A percentile compares a stretch with the other conserved stretches of the same genome.
phyloP scores from a whole-genome alignment of 352 stramenopile genomes.

The Hyaloperonospora arabidopsidis region DNA sequence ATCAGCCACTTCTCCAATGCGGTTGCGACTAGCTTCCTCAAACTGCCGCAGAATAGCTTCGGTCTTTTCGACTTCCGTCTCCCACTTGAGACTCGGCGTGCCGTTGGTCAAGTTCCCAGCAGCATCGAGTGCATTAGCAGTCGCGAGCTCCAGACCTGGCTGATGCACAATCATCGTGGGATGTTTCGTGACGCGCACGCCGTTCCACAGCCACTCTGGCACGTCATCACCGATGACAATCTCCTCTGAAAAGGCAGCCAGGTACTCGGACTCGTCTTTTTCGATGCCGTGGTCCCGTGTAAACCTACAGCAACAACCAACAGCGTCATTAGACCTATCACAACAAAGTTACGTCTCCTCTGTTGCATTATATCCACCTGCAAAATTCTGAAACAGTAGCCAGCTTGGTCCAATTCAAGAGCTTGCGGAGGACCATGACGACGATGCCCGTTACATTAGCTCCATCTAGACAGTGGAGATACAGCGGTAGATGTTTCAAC shows the following conservation, averaged over 20 bases:
- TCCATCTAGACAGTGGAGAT: slow-evolving; percentile 84
- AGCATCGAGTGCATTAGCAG: slow-evolving; percentile 29
- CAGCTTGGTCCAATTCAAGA: slow-evolving; percentile 85
- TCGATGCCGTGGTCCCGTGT: slow-evolving; percentile 81
- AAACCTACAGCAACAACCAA: slow-evolving; percentile 32
- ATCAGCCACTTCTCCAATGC: slow-evolving; percentile 45
- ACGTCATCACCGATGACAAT: slow-evolving; percentile 69
- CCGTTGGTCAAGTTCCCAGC: slow-evolving; percentile 29
- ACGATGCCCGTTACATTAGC: slow-evolving; percentile 83
- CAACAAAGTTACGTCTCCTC: too few relatives aligned
- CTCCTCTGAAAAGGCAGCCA: slow-evolving; percentile 75
- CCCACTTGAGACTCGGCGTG: slow-evolving; percentile 50
- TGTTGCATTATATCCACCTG: too few relatives aligned
- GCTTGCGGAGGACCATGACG: slow-evolving; percentile 82
- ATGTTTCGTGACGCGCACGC: slow-evolving; percentile 72
- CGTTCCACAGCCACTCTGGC: slow-evolving; percentile 81
- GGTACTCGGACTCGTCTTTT: slow-evolving; percentile 81
- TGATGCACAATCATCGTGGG: slow-evolving; percentile 84
- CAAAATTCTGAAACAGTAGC: slow-evolving; percentile 80
- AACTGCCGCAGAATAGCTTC: slow-evolving; percentile 77
- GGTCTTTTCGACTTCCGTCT: slow-evolving; percentile 75
- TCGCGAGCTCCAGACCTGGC: slow-evolving; percentile 47
- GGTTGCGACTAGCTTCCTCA: slow-evolving; percentile 65
- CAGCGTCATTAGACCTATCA: too few relatives aligned
- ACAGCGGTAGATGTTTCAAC: slow-evolving; percentile 70